These are phyloP conservation scores for Sclerotinia glacialis DNA, from an alignment of 2,329 filamentous ascomycete genomes.

Conservation along the genomic window DNA sequence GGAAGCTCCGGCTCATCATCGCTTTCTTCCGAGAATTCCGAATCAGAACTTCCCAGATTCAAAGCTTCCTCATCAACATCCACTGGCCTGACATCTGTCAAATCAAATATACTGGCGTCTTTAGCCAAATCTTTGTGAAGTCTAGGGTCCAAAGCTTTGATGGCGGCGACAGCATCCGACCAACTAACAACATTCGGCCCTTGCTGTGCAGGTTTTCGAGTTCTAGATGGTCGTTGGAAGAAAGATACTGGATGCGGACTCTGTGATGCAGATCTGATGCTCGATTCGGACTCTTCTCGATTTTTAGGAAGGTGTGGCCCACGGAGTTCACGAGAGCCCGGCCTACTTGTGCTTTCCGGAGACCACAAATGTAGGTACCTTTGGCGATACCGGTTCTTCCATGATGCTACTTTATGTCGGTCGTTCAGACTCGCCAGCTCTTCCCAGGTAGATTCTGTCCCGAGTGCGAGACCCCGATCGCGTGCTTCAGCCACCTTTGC, in stretches of 20 bases:
- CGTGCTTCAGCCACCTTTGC: constrained; percentile 30
- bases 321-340: not conserved
- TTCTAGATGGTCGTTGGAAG: constrained; percentile 25
- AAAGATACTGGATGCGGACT: not conserved
- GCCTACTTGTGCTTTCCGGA: not conserved
- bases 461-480: constrained; percentile 24
- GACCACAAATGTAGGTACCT: constrained; percentile 18
- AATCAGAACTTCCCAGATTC: not conserved
- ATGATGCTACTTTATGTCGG: constrained; percentile 26
- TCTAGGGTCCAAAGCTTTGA: constrained; percentile 34
- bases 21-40: not conserved
- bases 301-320: not conserved
- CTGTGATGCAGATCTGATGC: not conserved
- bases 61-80: constrained; percentile 3
- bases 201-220: constrained; percentile 31
- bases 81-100: constrained; percentile 16
- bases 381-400: not conserved
- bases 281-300: not conserved
- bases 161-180: constrained; percentile 35
- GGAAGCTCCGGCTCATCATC: constrained; percentile 12
- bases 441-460: constrained; percentile 27
- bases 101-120: constrained; percentile 28
- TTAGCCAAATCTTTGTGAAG: constrained; percentile 34
- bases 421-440: constrained; percentile 30
- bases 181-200: constrained; percentile 36